phyloP scores from a whole-genome alignment of 768 basidiomycete species.

The Paxillus rubicundulus region DNA sequence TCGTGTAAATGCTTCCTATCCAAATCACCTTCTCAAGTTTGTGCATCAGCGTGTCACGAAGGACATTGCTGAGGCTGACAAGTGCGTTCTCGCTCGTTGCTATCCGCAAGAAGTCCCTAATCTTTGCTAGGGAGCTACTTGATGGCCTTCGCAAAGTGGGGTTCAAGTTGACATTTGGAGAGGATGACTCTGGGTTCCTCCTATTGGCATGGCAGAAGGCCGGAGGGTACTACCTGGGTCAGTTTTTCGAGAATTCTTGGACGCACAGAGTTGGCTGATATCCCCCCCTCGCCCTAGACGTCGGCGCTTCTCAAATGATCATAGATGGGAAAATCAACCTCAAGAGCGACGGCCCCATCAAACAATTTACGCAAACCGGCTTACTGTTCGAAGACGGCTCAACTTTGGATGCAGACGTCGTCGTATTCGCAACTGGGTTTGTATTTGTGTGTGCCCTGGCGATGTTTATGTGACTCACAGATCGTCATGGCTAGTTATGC shows the following conservation, averaged over 20 bases:
- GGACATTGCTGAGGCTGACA: slow-evolving; percentile 54
- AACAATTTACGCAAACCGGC: slow-evolving; percentile 34
- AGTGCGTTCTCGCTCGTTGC: slow-evolving; percentile 31
- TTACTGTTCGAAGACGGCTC: slow-evolving; percentile 28
- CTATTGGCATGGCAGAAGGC: slow-evolving; percentile 45
- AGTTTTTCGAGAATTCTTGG: neutral
- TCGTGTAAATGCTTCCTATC: slow-evolving; percentile 48
- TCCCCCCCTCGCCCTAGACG: slow-evolving; percentile 26
- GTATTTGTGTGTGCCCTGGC: neutral
- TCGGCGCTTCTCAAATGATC: slow-evolving; percentile 41
- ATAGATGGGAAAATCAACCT: slow-evolving; percentile 49
- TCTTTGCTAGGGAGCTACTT: slow-evolving; percentile 41
- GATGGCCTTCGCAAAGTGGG: slow-evolving; percentile 56
- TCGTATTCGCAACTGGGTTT: slow-evolving; percentile 30
- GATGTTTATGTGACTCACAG: neutral
- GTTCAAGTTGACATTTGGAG: slow-evolving; percentile 53
- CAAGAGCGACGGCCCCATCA: slow-evolving; percentile 22
- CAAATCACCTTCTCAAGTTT: slow-evolving; percentile 27
- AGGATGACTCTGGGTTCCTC: slow-evolving; percentile 49
- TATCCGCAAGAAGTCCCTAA: neutral
- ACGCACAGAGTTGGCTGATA: neutral
- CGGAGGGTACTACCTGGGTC: slow-evolving; percentile 71
- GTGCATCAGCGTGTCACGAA: slow-evolving; percentile 38
- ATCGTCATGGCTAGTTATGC: slow-evolving; percentile 9
- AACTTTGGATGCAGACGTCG: slow-evolving; percentile 45